Base-by-base conservation (phyloP, 176 grass and related monocot species). In the Zoysia japonica region DNA sequence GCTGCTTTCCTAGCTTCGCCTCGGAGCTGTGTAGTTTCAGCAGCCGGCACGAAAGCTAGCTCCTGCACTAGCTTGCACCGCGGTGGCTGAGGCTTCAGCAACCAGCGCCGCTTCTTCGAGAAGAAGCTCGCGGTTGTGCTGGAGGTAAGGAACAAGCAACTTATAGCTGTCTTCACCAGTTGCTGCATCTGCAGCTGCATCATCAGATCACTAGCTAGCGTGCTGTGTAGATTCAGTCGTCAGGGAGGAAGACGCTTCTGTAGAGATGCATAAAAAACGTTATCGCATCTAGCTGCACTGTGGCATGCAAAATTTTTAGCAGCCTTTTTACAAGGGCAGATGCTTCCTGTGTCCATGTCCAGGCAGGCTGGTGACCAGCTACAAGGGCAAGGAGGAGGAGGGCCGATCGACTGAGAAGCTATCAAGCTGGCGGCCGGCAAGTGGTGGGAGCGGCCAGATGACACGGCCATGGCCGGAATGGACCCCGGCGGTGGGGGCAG, bases 381-480 rank as follows among this genome's bases (percentile, higher is more conserved):
- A 28, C 28, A 28, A 40, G 40, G 13, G 68, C 13, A 14, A 62
- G 12, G 71, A 60, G 40, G 55, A 90, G 65, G 82, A 61, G 12
- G 13, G 44, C 38, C 69, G 78, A 87, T 75, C 65, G 36, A 84
- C 55, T 19, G 89, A 61, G 8, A 28, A 60, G 11, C 51, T 73
- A 28, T 28, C 28, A 93, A 94, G 90, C 90, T 94, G 90, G 93
- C 92, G 75, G 89, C 94, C 70, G 91, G 90, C 75, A 98, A 94
- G 96, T 98, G 96, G 96, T 98, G 96, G 96, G 96, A 98, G 86
- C 83, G 92, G 37, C 84, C 82, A 59, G 96, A 98, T 78, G 90
- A 86, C 48, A 17, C 90, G 67, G 83, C 88, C 37, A 92, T 92
- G 84, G 84, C 90, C 16, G 91, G 90, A 47, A 92, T 90, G 79